A percentile compares a stretch with the other conserved stretches of the same genome.
Evolutionary conservation across 2,329 filamentous ascomycete genomes (phyloP).

Genomic region (Trichoderma arundinaceum): DNA sequence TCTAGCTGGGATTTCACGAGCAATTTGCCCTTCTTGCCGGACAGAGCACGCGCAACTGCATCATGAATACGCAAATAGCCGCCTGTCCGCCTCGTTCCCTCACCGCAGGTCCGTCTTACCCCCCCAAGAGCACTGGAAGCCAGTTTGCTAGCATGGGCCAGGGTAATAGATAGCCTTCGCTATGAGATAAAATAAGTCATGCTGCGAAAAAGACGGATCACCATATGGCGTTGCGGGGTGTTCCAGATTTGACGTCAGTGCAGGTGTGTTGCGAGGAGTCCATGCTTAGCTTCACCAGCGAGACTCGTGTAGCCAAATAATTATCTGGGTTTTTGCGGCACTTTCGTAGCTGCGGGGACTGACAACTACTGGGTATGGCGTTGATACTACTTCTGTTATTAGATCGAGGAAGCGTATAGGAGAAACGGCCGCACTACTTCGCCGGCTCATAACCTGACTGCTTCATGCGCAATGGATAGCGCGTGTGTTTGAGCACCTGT

Average conservation of each 20-base stretch:
- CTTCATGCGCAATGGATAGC: slow-evolving; percentile 4
- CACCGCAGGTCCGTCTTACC: background rate
- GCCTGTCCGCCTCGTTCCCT: background rate
- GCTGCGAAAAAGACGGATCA: background rate
- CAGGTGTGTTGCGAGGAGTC: background rate
- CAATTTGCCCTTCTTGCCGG: background rate
- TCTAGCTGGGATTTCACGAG: background rate
- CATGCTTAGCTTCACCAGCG: background rate
- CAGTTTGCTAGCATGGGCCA: background rate
- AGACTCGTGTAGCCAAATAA: background rate
- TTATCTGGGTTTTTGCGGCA: background rate
- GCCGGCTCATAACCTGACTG: background rate
- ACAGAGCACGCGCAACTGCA: background rate
- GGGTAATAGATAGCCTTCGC: background rate
- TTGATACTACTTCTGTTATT: background rate
- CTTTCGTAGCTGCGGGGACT: background rate
- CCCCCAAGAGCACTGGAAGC: background rate
- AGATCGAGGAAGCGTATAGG: background rate
- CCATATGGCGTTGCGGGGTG: background rate
- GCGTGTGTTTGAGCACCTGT: background rate
- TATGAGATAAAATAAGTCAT: background rate
- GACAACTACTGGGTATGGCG: background rate
- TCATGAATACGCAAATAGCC: background rate
- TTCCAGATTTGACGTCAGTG: background rate
- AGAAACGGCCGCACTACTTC: slow-evolving; percentile 16